Percentiles rank a stretch among this genome's conserved stretches.
phyloP scores from a whole-genome alignment of 2,329 filamentous ascomycete genomes.

The Cadophora luteo-olivacea region DNA sequence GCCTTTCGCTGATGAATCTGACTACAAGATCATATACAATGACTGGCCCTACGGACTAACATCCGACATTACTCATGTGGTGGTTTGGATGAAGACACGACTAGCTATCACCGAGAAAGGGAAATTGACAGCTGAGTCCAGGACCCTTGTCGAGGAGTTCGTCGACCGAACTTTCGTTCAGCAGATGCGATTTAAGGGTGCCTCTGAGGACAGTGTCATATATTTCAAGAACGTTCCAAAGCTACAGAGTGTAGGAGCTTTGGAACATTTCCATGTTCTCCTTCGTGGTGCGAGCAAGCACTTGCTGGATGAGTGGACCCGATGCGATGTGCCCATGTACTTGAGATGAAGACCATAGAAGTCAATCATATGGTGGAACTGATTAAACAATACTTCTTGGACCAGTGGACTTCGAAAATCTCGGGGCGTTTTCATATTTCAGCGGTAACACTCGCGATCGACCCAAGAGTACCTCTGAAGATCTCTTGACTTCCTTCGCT shows the following conservation, averaged over 20 bases:
- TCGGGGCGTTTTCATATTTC: too few relatives aligned
- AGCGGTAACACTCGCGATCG: too few relatives aligned
- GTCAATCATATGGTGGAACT: too few relatives aligned
- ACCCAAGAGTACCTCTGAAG: too few relatives aligned
- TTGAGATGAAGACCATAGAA: not conserved
- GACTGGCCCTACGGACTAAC: not conserved
- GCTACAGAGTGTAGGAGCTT: not conserved
- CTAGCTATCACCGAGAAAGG: not conserved
- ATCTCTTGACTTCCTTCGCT: too few relatives aligned
- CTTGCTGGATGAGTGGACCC: not conserved
- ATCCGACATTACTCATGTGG: not conserved
- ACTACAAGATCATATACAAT: constrained; percentile 6
- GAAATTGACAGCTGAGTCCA: not conserved
- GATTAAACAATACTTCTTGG: too few relatives aligned
- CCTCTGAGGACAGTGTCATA: not conserved
- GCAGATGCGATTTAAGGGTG: not conserved
- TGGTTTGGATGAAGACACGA: not conserved
- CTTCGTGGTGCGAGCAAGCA: not conserved
- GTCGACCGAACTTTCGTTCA: not conserved
- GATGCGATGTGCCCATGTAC: not conserved
- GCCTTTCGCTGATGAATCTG: not conserved
- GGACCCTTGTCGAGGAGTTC: not conserved
- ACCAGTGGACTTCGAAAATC: too few relatives aligned
- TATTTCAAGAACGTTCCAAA: constrained; percentile 1
- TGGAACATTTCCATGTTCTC: constrained; percentile 1